Percentiles rank a stretch among this genome's conserved stretches.
These are phyloP conservation scores for Apodospora peruviana DNA, from an alignment of 495 filamentous ascomycete species.

Conservation along the genomic window DNA sequence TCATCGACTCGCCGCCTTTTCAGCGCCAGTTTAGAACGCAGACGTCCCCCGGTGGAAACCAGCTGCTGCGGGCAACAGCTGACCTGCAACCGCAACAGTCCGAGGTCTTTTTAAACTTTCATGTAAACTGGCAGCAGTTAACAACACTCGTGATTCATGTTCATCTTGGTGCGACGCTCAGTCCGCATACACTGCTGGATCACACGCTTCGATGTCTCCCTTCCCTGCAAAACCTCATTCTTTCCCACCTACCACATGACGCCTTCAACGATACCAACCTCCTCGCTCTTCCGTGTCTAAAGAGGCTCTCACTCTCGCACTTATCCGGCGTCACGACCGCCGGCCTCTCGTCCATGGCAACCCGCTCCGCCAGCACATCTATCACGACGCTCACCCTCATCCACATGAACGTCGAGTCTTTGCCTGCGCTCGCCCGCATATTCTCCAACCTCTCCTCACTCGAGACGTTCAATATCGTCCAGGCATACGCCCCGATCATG, in stretches of 20 bases:
- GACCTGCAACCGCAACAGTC: slow-evolving; percentile 56
- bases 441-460: slow-evolving; percentile 60
- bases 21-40: slow-evolving; percentile 25
- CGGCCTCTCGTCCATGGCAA: slow-evolving; percentile 69
- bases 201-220: slow-evolving; percentile 61
- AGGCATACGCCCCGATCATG: slow-evolving; percentile 56
- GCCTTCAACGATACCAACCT: slow-evolving; percentile 69
- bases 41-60: not conserved
- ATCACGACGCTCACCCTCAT: slow-evolving; percentile 59
- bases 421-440: slow-evolving; percentile 69
- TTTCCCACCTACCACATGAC: slow-evolving; percentile 66
- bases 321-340: slow-evolving; percentile 71
- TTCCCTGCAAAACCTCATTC: slow-evolving; percentile 62
- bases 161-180: slow-evolving; percentile 54
- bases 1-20: slow-evolving; percentile 44
- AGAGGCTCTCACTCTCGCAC: slow-evolving; percentile 68
- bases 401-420: slow-evolving; percentile 58
- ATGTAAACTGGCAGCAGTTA: slow-evolving; percentile 64
- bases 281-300: slow-evolving; percentile 63
- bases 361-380: slow-evolving; percentile 47
- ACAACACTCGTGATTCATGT: slow-evolving; percentile 73
- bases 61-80: slow-evolving; percentile 32
- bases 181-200: slow-evolving; percentile 62
- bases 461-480: slow-evolving; percentile 63
- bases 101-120: slow-evolving; percentile 63